phyloP scores from a whole-genome alignment of 2,329 filamentous ascomycete genomes.

The Botrytis elliptica region DNA sequence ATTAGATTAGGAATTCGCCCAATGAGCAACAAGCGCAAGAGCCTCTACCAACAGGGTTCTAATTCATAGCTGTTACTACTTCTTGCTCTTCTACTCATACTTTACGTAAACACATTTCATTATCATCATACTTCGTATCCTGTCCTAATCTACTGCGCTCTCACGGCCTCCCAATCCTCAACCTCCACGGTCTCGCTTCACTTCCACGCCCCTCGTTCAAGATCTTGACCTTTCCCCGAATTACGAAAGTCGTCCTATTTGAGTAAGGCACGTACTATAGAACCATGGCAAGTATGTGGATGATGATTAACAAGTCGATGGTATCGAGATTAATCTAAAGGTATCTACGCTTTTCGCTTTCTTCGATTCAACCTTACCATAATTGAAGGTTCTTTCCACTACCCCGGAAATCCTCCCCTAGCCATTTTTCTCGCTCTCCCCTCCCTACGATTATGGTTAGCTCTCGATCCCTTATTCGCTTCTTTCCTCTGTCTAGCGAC shows the following conservation, averaged over 20 bases:
- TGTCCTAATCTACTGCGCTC: too few species aligned
- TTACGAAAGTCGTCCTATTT: background rate
- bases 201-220: background rate
- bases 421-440: slow-evolving; percentile 65
- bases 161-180: background rate
- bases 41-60: background rate
- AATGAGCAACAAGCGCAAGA: background rate
- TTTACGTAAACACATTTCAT: background rate
- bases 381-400: background rate
- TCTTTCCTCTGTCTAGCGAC: slow-evolving; percentile 74
- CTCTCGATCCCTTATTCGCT: slow-evolving; percentile 74
- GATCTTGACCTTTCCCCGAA: too few species aligned
- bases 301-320: background rate
- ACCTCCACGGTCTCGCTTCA: too few species aligned
- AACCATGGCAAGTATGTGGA: too few species aligned
- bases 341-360: background rate
- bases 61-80: background rate
- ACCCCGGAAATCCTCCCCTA: slow-evolving; percentile 47
- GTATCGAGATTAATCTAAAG: background rate
- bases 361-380: background rate
- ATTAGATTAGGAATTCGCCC: background rate
- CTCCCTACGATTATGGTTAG: slow-evolving; percentile 84
- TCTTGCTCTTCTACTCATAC: background rate
- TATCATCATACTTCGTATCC: too few species aligned
- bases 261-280: background rate